phyloP scores from a whole-genome alignment of 805 yeast genomes.

The Ogataea dorogensis region DNA sequence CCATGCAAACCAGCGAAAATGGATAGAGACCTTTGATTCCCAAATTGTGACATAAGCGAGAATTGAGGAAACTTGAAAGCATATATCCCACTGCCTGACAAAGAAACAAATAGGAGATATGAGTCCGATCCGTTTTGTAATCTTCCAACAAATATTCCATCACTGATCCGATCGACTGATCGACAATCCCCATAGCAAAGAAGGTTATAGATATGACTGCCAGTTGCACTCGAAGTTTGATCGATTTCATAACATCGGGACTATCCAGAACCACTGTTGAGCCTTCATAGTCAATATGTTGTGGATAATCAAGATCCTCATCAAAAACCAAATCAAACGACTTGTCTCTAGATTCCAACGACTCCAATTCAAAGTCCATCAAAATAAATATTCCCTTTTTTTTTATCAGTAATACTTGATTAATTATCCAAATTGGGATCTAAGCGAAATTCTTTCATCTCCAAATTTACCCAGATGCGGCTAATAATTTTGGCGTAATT shows the following conservation, averaged over 20 bases:
- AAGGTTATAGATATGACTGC: slow-evolving; percentile 39
- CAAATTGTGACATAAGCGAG: slow-evolving; percentile 37
- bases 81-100: slow-evolving; percentile 56
- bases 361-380: slow-evolving; percentile 11
- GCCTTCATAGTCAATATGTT: slow-evolving; percentile 19
- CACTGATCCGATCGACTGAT: slow-evolving; percentile 60
- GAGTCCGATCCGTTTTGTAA: slow-evolving; percentile 48
- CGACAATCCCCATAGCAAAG: slow-evolving; percentile 52
- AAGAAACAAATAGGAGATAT: slow-evolving; percentile 49
- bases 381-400: not conserved
- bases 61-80: slow-evolving; percentile 48
- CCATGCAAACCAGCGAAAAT: slow-evolving; percentile 13
- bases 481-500: slow-evolving; percentile 1
- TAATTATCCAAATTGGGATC: no score
- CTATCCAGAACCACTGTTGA: slow-evolving; percentile 36
- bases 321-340: slow-evolving; percentile 8
- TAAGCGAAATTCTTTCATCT: not conserved
- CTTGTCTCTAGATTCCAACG: slow-evolving; percentile 9
- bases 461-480: not conserved
- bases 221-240: slow-evolving; percentile 43
- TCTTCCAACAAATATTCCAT: slow-evolving; percentile 49
- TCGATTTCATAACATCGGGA: slow-evolving; percentile 38
- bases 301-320: slow-evolving; percentile 8
- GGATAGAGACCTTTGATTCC: slow-evolving; percentile 52
- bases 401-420: not conserved